phyloP scores from a whole-genome alignment of 2,329 filamentous ascomycete species.

The Aspergillus sp. region DNA sequence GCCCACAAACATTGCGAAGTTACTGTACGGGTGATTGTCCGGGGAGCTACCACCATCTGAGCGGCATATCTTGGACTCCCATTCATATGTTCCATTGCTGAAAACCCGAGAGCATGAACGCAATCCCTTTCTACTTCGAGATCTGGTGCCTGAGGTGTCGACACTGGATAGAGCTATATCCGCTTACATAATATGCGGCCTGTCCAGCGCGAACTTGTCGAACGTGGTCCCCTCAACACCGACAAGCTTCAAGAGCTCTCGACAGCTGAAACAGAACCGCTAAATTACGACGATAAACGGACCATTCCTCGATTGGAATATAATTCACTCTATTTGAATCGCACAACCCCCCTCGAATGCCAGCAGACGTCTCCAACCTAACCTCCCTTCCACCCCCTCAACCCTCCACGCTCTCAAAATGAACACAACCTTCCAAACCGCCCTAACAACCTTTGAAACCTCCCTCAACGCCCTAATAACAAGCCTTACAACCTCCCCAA shows the following conservation, averaged over 20 bases:
- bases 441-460: conserved; percentile 47
- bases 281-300: not conserved
- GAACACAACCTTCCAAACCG: conserved; percentile 44
- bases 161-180: too few relatives aligned
- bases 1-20: too few relatives aligned
- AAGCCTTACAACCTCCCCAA: conserved; percentile 49
- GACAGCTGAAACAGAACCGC: not conserved
- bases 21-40: too few relatives aligned
- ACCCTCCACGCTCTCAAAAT: conserved; percentile 31
- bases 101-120: too few relatives aligned
- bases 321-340: not conserved
- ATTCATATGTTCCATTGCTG: too few relatives aligned
- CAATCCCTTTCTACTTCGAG: too few relatives aligned
- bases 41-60: too few relatives aligned
- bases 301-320: fast-evolving
- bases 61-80: too few relatives aligned
- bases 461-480: conserved; percentile 48
- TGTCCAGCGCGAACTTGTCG: too few relatives aligned
- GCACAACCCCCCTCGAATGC: not conserved
- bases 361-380: not conserved
- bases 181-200: too few relatives aligned
- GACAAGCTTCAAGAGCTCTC: not conserved
- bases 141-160: too few relatives aligned
- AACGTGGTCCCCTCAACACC: not conserved
- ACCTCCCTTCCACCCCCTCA: not conserved